Evolutionary conservation across 2,329 filamentous ascomycete genomes (phyloP).

Genomic region (Fusarium chlamydosporum): DNA sequence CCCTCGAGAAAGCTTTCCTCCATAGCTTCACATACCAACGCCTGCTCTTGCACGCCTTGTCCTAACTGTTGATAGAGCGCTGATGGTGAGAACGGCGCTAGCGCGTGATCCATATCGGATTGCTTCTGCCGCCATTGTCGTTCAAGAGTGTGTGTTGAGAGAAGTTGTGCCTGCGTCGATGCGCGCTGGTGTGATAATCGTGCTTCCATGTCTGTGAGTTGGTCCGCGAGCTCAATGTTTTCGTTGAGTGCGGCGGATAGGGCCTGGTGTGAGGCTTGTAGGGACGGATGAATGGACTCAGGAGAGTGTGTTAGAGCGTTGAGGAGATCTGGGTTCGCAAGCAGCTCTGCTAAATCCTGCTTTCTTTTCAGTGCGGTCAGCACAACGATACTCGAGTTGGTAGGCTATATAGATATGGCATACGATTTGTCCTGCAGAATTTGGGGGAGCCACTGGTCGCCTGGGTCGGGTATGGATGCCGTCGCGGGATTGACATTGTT

Average conservation of each 20-base stretch:
- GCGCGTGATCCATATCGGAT: constrained; percentile 85
- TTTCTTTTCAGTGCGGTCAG: constrained; percentile 67
- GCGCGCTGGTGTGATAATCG: constrained; percentile 73
- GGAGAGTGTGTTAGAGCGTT: constrained; percentile 79
- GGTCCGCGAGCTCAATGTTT: constrained; percentile 78
- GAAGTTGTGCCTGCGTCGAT: constrained; percentile 82
- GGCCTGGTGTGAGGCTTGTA: constrained; percentile 73
- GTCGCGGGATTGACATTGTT: constrained; percentile 48
- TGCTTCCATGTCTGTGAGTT: constrained; percentile 72
- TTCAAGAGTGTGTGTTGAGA: constrained; percentile 88
- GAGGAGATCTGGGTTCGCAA: constrained; percentile 76
- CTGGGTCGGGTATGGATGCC: constrained; percentile 67
- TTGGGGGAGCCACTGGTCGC: constrained; percentile 83
- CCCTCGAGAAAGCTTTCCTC: constrained; percentile 93
- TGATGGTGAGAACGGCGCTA: constrained; percentile 87
- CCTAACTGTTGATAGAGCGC: constrained; percentile 86
- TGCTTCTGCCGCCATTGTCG: constrained; percentile 94
- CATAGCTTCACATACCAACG: constrained; percentile 81
- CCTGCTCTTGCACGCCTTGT: constrained; percentile 85
- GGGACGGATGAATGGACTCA: constrained; percentile 78
- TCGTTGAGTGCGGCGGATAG: constrained; percentile 76
- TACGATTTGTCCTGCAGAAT: constrained; percentile 86
- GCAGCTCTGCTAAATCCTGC: constrained; percentile 79
- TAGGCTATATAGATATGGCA: constrained; percentile 50
- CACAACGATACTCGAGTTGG: constrained; percentile 17